Conservation (phyloP, 192 early-diverging fungal species). For the Diversispora eburnea region DNA sequence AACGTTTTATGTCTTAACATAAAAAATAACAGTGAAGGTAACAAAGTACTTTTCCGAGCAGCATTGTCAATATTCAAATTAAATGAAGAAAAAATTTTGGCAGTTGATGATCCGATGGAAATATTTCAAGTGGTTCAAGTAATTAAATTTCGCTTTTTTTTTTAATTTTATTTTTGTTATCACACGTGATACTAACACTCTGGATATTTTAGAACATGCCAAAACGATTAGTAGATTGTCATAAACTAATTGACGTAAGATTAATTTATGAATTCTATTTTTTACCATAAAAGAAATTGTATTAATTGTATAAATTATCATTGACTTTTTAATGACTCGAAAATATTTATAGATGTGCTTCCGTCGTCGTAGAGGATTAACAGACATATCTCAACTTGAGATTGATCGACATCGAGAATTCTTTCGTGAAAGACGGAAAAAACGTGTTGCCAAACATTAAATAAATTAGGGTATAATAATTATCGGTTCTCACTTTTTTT, state of each 20-base stretch:
- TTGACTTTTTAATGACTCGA: background rate
- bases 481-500: too few relatives aligned
- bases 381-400: slow-evolving; percentile 33
- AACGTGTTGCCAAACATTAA: slow-evolving; percentile 24
- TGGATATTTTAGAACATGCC: slow-evolving; percentile 50
- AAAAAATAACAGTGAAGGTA: slow-evolving; percentile 43
- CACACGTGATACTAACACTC: background rate
- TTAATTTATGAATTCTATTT: background rate
- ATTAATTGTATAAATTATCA: background rate
- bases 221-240: slow-evolving; percentile 58
- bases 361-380: slow-evolving; percentile 25
- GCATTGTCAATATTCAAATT: slow-evolving; percentile 69
- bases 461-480: background rate
- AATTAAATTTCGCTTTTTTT: background rate
- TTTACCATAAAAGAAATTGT: background rate
- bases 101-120: slow-evolving; percentile 55
- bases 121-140: slow-evolving; percentile 58
- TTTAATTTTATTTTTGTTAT: background rate
- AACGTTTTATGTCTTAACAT: too few relatives aligned
- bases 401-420: slow-evolving; percentile 33
- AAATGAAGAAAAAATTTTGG: slow-evolving; percentile 59
- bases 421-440: slow-evolving; percentile 35
- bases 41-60: slow-evolving; percentile 72
- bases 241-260: slow-evolving; percentile 55
- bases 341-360: slow-evolving; percentile 31